Percentiles rank a stretch among this genome's conserved stretches.
These are phyloP conservation scores for Phaeophleospora eucalypticola DNA, from an alignment of 2,329 filamentous ascomycete species.

Conservation along the genomic window DNA sequence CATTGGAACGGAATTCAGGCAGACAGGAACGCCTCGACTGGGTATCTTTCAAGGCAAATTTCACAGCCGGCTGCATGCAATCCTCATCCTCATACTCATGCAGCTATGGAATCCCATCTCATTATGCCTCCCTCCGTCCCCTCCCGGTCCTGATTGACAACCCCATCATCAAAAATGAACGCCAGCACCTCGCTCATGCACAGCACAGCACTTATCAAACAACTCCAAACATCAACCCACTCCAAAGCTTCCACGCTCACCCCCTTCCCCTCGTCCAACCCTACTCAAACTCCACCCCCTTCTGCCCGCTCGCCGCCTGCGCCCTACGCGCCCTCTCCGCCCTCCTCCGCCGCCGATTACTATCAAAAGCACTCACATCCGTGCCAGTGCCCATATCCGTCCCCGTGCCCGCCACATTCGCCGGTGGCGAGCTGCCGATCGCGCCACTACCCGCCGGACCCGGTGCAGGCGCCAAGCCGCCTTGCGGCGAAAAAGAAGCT, in stretches of 20 bases:
- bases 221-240: too few relatives aligned
- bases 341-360: conserved; percentile 50
- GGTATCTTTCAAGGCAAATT: too few relatives aligned
- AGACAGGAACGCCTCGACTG: too few relatives aligned
- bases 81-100: too few relatives aligned
- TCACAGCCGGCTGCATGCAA: too few relatives aligned
- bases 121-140: too few relatives aligned
- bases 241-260: too few relatives aligned
- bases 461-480: conserved; percentile 7
- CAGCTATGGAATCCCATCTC: too few relatives aligned
- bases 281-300: conserved; percentile 48
- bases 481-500: conserved; percentile 6
- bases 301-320: conserved; percentile 30
- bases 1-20: too few relatives aligned
- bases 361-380: conserved; percentile 47
- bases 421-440: conserved; percentile 34
- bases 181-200: neutral
- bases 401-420: conserved; percentile 35
- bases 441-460: conserved; percentile 27
- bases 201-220: neutral
- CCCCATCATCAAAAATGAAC: neutral
- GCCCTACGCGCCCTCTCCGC: conserved; percentile 48
- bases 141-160: neutral
- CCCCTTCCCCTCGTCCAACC: neutral
- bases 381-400: conserved; percentile 37